Evolutionary conservation across 139 green algal genomes (phyloP), one percentile per base, ranked within the genome.

Genomic region (Zygnema cylindricum): DNA sequence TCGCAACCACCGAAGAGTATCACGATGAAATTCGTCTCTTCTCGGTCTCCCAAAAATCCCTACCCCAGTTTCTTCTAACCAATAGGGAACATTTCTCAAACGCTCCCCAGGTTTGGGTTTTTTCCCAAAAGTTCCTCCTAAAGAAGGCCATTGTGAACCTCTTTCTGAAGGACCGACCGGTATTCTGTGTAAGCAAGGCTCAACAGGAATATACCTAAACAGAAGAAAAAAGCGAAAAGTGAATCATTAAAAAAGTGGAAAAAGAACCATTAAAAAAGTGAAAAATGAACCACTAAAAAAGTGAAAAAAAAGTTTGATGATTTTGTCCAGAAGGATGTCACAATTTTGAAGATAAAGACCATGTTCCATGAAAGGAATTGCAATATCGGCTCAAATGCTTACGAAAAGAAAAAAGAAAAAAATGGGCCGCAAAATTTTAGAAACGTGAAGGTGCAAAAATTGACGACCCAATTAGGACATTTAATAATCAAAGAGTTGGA

Each of bases 201-300:
- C 32, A 49, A 77, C 81, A 25, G 83, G 83, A 32, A 88, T 76
- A 43, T 77, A 77, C 83, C 83, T 88, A 42, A 42, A 78, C 33
- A n/a, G 49, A 69, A 41, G 3, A 0, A 41, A 21, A 87, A 23
- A 81, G 2, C 25, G 43, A 35, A 33, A 11, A 23, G n/a, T 1
- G 33, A 55, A 54, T 43, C 1, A 7, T 36, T 16, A 21, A 38
- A 81, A 38, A 38, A 81, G 16, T 11, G 21, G 71, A 38, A 81
- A 38, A 11, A 38, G 11, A n/a, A n/a, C n/a, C n/a, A n/a, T n/a
- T n/a, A n/a, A n/a, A n/a, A n/a, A n/a, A n/a, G n/a, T n/a, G n/a
- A n/a, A n/a, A n/a, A n/a, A n/a, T n/a, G n/a, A n/a, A n/a, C n/a
- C n/a, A n/a, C n/a, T n/a, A n/a, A n/a, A n/a, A n/a, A n/a, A n/a